Base-by-base conservation (phyloP, 2,329 filamentous ascomycete genomes). In the Zalaria obscura region DNA sequence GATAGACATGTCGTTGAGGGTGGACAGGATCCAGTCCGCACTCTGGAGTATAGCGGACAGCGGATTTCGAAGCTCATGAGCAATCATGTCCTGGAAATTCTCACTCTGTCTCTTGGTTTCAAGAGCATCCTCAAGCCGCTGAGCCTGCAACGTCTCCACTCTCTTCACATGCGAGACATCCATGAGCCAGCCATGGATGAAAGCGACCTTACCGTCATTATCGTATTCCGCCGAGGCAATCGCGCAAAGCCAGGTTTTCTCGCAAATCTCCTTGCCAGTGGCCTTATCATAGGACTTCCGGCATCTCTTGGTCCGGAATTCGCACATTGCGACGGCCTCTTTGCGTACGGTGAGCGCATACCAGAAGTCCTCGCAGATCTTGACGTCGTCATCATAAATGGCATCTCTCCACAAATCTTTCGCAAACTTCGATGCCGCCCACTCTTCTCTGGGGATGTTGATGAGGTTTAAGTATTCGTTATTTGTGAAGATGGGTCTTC, bases 41-140 rank as follows among this genome's bases (percentile, higher is more conserved):
- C 58, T 63, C 33, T 66, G 64, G 4, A 68, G 50, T 27, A 68
- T 66, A 0, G 65, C 64, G 27, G 53, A 57, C 0, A 67, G 52
- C 1, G 64, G 64, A 40, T 67, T 68, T 2, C 65, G 52, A 54
- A 67, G 65, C 41, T 66, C 63, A 43, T 65, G 61, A 6, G 55
- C 60, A 1, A 52, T 52, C 55, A 59, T 59, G 44, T 60, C 59
- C 11, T 61, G 60, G 41, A 62, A 62, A 29, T 57, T 57, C 42
- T 61, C 57, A 2, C 53, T 58, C 36, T 57, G 53, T 18, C 56
- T 45, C 39, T 61, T 62, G 6, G 53, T 53, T 43, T 61, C 59
- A 8, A 59, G 44, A 2, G 57, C 59, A 38, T 62, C 59, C 35
- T 61, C 50, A 1, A 60, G 50, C 25, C 54, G 48, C 40, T 53